phyloP scores from a whole-genome alignment of 2,329 filamentous ascomycete genomes.

The Fusarium sp. region DNA sequence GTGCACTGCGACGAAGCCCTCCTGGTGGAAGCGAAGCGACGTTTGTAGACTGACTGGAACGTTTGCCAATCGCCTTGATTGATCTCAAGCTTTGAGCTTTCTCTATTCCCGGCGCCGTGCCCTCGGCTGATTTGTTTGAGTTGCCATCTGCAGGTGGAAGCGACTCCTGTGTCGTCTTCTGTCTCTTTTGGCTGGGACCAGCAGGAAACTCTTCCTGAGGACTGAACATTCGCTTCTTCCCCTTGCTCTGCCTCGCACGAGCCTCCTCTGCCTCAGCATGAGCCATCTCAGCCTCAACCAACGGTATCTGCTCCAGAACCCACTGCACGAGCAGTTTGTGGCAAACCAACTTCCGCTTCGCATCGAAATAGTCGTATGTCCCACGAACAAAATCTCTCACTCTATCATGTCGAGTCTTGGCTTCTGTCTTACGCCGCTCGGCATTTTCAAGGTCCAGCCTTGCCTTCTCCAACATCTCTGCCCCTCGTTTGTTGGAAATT shows the following conservation, averaged over 20 bases:
- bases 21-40: not conserved
- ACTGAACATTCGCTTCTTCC: not conserved
- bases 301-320: conserved; percentile 45
- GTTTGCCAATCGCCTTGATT: not conserved
- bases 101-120: not conserved
- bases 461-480: conserved; percentile 10
- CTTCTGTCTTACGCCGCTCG: not conserved
- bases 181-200: not conserved
- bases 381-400: not conserved
- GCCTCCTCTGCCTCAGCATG: not conserved
- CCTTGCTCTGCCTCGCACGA: not conserved
- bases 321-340: conserved; percentile 41
- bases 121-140: not conserved
- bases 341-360: conserved; percentile 28
- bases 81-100: not conserved
- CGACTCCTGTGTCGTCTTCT: not conserved
- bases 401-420: not conserved
- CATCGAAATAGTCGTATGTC: not conserved
- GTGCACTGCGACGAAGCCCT: not conserved
- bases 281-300: conserved; percentile 44
- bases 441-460: not conserved
- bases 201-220: not conserved
- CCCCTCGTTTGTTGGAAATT: conserved; percentile 13
- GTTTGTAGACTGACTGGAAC: not conserved
- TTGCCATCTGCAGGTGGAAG: not conserved